Percentiles rank a stretch among this genome's conserved stretches.
phyloP scores from a whole-genome alignment of 331 rosid genomes.

The Malus hybrid region DNA sequence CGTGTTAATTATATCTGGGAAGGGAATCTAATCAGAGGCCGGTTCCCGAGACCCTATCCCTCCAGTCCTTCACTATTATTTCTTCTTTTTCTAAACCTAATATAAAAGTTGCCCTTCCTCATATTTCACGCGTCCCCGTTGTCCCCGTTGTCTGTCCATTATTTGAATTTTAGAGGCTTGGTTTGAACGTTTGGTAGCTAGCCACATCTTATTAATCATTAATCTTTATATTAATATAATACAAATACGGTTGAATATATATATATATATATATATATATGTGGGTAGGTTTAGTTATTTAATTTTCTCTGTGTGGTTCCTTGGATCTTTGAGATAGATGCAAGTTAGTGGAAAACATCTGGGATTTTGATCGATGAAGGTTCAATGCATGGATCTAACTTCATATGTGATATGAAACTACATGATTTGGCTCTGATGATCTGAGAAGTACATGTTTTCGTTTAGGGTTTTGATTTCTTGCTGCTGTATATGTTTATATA shows the following conservation, averaged over 20 bases:
- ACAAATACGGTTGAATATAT: no score
- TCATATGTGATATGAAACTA: background rate
- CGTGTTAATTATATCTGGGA: background rate
- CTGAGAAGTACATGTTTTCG: no score
- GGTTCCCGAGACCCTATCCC: slow-evolving; percentile 28
- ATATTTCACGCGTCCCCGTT: fast-evolving
- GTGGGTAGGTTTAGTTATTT: no score
- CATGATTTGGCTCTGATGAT: background rate
- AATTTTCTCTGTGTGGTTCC: no score
- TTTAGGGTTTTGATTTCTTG: background rate
- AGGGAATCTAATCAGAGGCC: slow-evolving; percentile 35
- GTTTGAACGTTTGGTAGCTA: background rate
- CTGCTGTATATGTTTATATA: background rate
- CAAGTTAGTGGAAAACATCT: no score
- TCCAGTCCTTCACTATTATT: background rate
- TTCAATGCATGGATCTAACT: no score
- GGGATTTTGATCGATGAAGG: no score
- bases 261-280: no score
- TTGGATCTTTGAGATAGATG: no score
- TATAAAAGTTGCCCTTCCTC: background rate
- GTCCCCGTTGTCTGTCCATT: background rate
- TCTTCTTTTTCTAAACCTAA: background rate
- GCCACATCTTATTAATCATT: background rate
- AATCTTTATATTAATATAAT: background rate
- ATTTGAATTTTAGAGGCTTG: no score